Evolutionary conservation across 805 yeast species (phyloP).

Genomic region (Candida nonsorbophila): DNA sequence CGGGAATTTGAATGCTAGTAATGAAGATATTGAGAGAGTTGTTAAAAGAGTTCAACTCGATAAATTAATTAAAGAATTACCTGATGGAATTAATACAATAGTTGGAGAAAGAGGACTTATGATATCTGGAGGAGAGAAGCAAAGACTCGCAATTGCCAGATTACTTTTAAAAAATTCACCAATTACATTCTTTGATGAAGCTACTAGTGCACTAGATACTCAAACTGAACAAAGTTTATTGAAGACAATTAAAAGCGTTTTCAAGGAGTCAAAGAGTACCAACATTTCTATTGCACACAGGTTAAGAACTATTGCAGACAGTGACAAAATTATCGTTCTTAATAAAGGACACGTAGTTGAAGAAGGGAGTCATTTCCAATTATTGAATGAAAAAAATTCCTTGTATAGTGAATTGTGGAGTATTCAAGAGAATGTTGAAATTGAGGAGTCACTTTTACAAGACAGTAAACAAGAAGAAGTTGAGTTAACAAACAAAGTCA

Average conservation of each 20-base stretch:
- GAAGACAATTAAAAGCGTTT: conserved; percentile 64
- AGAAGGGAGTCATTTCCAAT: conserved; percentile 74
- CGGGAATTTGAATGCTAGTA: conserved; percentile 70
- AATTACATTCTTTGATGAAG: conserved; percentile 93
- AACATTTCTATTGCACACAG: conserved; percentile 92
- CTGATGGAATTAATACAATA: conserved; percentile 77
- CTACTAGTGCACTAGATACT: conserved; percentile 94
- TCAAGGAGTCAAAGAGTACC: conserved; percentile 57
- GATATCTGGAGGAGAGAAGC: conserved; percentile 99
- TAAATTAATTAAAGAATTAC: conserved; percentile 59
- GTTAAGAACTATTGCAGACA: conserved; percentile 86
- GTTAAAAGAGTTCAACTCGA: conserved; percentile 68
- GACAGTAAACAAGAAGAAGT: conserved; percentile 7
- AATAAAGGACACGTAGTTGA: conserved; percentile 76
- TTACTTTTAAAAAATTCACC: conserved; percentile 82
- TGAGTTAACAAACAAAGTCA: no score
- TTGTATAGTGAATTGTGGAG: conserved; percentile 83
- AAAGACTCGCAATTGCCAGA: conserved; percentile 89
- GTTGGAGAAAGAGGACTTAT: conserved; percentile 98
- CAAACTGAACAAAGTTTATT: conserved; percentile 87
- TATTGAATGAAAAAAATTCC: conserved; percentile 51
- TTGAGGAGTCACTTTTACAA: conserved; percentile 27
- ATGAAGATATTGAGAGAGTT: conserved; percentile 62
- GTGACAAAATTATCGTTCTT: conserved; percentile 88
- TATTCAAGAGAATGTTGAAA: conserved; percentile 76